These are phyloP conservation scores for Ophiorrhiza pumila DNA, from an alignment of 257 asterid species.

Conservation along the genomic window DNA sequence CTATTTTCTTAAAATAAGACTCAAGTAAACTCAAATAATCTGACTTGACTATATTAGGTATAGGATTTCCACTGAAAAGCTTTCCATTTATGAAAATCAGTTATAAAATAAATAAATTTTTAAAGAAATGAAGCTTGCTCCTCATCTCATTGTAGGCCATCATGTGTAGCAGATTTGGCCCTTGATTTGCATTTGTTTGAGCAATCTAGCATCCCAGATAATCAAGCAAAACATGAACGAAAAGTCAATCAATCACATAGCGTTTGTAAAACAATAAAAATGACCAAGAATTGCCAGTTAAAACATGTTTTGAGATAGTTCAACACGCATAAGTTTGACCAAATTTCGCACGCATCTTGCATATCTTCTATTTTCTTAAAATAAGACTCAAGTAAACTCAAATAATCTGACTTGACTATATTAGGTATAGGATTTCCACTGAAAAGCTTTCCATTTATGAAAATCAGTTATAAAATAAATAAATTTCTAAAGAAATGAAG, in stretches of 20 bases:
- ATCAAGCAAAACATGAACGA: constrained; percentile 12
- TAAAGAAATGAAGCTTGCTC: constrained; percentile 36
- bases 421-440: background rate
- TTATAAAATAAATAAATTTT: background rate
- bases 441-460: background rate
- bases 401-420: background rate
- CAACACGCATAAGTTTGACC: background rate
- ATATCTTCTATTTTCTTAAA: background rate
- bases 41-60: no score
- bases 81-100: background rate
- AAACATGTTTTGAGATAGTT: background rate
- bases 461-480: background rate
- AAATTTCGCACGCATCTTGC: background rate
- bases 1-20: background rate
- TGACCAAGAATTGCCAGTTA: background rate
- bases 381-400: background rate
- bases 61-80: background rate
- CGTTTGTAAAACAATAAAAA: background rate
- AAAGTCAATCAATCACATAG: background rate
- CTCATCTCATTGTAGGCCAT: constrained; percentile 48
- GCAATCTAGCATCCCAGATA: constrained; percentile 32
- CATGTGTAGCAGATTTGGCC: constrained; percentile 47
- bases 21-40: background rate
- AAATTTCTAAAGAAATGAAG: constrained; percentile 16
- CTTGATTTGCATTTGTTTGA: constrained; percentile 16